Conservation (phyloP, 257 asterid species). For the Fraxinus anomala region DNA sequence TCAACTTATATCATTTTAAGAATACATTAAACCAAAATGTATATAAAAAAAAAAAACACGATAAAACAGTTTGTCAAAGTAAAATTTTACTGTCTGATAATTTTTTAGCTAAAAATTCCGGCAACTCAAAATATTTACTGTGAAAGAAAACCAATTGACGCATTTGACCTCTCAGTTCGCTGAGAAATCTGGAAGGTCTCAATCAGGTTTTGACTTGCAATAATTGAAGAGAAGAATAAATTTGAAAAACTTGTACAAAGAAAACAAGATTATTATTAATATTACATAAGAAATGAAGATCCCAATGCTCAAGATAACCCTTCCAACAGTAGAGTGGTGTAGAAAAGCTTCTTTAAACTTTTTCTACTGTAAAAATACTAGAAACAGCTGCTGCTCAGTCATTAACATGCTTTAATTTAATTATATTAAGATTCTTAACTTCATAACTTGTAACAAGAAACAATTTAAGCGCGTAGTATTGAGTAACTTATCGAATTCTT, state of each 20-base stretch:
- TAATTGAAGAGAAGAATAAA: constrained; percentile 32
- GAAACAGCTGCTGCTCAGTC: neutral
- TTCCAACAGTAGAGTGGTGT: constrained; percentile 12
- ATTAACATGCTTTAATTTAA: neutral
- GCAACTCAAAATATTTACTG: neutral
- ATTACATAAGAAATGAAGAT: constrained; percentile 19
- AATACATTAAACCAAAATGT: neutral
- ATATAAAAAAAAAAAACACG: neutral
- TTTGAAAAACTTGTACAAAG: constrained; percentile 7
- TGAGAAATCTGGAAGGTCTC: constrained; percentile 24
- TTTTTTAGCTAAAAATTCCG: neutral
- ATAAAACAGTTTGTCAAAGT: neutral
- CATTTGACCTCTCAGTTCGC: constrained; percentile 25
- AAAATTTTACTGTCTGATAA: neutral
- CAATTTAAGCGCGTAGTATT: neutral
- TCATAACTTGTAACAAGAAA: constrained; percentile 17
- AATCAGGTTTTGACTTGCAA: constrained; percentile 29
- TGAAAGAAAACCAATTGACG: neutral
- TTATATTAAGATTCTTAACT: neutral
- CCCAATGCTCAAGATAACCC: constrained; percentile 31
- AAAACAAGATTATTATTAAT: neutral
- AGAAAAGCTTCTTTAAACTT: constrained; percentile 22
- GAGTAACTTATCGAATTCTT: too few species aligned
- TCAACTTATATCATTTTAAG: neutral
- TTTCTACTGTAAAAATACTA: constrained; percentile 2